Base-by-base conservation (phyloP, 495 filamentous ascomycete genomes). In the Hypoxylon crocopeplum region DNA sequence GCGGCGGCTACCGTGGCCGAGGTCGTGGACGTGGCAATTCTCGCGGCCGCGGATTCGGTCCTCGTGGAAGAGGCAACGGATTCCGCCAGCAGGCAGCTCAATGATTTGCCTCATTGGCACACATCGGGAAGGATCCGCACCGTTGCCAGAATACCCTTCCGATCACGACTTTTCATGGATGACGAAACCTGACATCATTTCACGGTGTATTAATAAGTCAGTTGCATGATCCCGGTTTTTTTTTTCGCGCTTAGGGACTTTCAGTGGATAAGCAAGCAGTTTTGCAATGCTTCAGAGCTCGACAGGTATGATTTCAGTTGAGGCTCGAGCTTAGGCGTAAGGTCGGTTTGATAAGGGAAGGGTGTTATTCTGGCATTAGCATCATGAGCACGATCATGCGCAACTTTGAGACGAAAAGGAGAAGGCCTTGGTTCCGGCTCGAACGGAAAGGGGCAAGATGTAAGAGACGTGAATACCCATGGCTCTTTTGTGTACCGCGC, bases 1-100 rank as follows among this genome's bases (percentile, higher is more conserved):
- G 90, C 11, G 87, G 89, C 48, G 88, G 85, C 48, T 90, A 84
- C 68, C 72, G 80, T 39, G 86, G 88, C 13, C 82, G 89, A 34
- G 86, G 88, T 16, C 80, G 88, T 42, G 87, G 88, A 20, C 83
- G 87, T 69, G 86, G 88, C 15, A 79, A 80, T 49, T 25, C 20
- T 20, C 66, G 86, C 33, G 81, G 83, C 41, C 81, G 84, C 41
- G 78, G 79, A 52, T 82, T 50, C 25, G 48, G 36, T 50, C 58
- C 70, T 52, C 74, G 82, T 42, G 80, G 82, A 12, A 60, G 77
- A 27, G 74, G 75, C 7, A 46, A 37, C 15, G 66, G 71, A 36
- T 79, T 76, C 44, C 67, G 66, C 13, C 70, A 67, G 44, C 25
- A 64, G 17, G 20, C 69, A 7, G 27, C 63, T 21, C 72, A 72